Evolutionary conservation across 2,329 filamentous ascomycete genomes (phyloP).

Genomic region (Hymenotorrendiella dingleyae): DNA sequence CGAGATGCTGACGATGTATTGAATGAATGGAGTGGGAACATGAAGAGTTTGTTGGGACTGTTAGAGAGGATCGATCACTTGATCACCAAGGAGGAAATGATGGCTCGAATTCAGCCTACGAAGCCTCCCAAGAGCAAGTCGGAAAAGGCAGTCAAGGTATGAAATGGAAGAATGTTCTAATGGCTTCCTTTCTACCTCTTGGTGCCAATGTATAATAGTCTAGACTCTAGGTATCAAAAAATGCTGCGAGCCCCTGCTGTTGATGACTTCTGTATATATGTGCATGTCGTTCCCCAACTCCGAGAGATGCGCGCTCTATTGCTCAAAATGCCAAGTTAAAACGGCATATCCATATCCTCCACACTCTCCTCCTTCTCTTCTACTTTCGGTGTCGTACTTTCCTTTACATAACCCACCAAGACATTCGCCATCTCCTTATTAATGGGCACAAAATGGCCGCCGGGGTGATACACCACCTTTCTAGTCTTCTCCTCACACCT

Average conservation of each 20-base stretch:
- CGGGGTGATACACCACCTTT: constrained; percentile 64
- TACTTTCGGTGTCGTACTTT: constrained; percentile 32
- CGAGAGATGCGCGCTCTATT: constrained; percentile 13
- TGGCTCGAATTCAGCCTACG: constrained; percentile 84
- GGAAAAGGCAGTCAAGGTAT: constrained; percentile 30
- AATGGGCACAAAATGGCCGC: constrained; percentile 84
- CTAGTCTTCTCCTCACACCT: constrained; percentile 43
- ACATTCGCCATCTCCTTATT: constrained; percentile 75
- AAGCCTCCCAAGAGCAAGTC: constrained; percentile 30
- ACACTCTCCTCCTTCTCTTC: constrained; percentile 54
- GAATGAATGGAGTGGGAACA: constrained; percentile 98
- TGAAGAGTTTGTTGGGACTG: constrained; percentile 84
- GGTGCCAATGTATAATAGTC: constrained; percentile 31
- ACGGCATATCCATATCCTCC: constrained; percentile 65
- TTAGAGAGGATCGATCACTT: constrained; percentile 92
- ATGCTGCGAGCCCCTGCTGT: constrained; percentile 11
- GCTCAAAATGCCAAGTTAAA: constrained; percentile 33
- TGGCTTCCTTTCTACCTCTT: constrained; percentile 11
- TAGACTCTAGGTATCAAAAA: constrained; percentile 30
- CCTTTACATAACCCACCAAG: constrained; percentile 64
- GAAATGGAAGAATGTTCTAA: constrained; percentile 12
- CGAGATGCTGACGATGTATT: constrained; percentile 91
- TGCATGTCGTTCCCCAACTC: constrained; percentile 20
- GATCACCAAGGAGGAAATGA: constrained; percentile 99
- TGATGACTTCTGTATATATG: constrained; percentile 8